Base-by-base conservation (phyloP, 441 rosid genomes). In the Pelargonium myrrhifolium region DNA sequence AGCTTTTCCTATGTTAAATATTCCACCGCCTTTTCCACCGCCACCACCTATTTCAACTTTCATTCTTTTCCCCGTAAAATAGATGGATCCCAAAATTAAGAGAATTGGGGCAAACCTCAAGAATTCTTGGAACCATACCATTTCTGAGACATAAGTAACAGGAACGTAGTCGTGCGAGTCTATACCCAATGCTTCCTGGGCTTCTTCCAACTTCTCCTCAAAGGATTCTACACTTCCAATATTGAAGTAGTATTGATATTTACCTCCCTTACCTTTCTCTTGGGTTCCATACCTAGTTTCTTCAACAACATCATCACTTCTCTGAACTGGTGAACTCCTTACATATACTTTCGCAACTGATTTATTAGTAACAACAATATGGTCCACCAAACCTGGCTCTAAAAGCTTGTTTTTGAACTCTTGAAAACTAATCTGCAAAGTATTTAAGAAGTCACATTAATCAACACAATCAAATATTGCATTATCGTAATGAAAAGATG, bases 381-480 rank as follows among this genome's bases (percentile, higher is more conserved):
- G 94, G 82, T 88, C 94, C 59, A 88, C 94, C 65, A 88, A 66
- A 71, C 89, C 88, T n/a, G 88, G 89, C 70, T 88, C 89, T 15
- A 88, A 85, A 67, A 86, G 84, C 80, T 86, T 88, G 78, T 86
- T 86, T 64, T 83, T 86, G 79, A 86, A 86, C 78, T 88, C 94
- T 62, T 88, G 94, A 79, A 88, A 88, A 68, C 89, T 86, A 73
- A 88, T 86, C 91, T 88, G 88, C 60, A 26, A 72, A 72, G 22
- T 53, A 53, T 15, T 28, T 0, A 28, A 35, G 17, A 49, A 14
- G 56, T n/a, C 17, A n/a, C 14, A 6, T 12, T 17, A 51, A 51
- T 15, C 58, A 51, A 51, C 17, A 51, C 15, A 51, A 47, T 11
- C 7, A 15, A 18, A 6, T n/a, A 6, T 14, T 51, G 21, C 8